phyloP scores from a whole-genome alignment of 164 flowering plant species.

The Liriodendron chinense region DNA sequence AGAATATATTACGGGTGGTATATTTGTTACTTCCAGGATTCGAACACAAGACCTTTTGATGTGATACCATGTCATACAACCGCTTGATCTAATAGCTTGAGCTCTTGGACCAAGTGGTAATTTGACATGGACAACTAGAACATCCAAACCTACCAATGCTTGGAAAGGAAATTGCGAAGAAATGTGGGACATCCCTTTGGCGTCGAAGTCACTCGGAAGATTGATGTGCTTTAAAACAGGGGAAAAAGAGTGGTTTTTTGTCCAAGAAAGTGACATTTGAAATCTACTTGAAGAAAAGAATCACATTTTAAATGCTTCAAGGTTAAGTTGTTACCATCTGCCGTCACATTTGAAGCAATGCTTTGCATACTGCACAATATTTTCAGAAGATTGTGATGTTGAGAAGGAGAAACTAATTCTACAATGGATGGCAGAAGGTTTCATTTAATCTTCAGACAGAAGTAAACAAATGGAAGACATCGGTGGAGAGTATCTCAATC shows the following conservation, averaged over 20 bases:
- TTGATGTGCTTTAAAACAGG: constrained; percentile 8
- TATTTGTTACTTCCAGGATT: too few species aligned
- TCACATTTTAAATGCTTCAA: too few species aligned
- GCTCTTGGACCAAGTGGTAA: too few species aligned
- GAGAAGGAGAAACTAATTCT: constrained; percentile 6
- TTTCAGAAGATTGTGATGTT: constrained; percentile 7
- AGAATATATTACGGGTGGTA: too few species aligned
- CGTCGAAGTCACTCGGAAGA: constrained; percentile 12
- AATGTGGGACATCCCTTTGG: constrained; percentile 18
- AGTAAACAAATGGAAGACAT: background rate
- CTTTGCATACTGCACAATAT: constrained; percentile 19
- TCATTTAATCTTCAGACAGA: background rate
- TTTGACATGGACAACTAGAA: background rate
- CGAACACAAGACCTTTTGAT: too few species aligned
- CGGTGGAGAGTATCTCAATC: too few species aligned
- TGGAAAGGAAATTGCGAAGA: constrained; percentile 12
- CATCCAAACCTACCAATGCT: background rate
- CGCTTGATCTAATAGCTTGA: too few species aligned
- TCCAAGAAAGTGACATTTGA: too few species aligned
- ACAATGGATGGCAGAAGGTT: constrained; percentile 17
- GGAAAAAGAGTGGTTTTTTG: constrained; percentile 16
- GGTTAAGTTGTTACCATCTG: too few species aligned
- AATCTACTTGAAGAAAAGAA: too few species aligned
- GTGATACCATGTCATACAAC: too few species aligned
- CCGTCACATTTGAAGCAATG: constrained; percentile 15